Percentiles rank a stretch among this genome's conserved stretches.
phyloP scores from a whole-genome alignment of 208 protist species.

The Crithidia brevicula region DNA sequence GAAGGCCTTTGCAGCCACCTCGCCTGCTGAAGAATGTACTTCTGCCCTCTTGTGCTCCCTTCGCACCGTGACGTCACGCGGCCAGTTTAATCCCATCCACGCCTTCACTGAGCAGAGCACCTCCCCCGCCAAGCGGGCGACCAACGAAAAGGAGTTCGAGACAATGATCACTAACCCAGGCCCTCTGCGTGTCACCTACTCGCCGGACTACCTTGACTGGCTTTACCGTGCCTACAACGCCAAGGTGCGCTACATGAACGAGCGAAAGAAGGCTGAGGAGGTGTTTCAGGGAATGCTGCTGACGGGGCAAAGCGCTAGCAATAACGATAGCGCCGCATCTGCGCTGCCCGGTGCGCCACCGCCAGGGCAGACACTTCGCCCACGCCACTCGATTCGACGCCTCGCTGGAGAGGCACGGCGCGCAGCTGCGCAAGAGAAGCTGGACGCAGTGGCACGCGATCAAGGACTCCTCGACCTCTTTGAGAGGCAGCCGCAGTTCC shows the following conservation, averaged over 20 bases:
- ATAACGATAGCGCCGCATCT: slow-evolving; percentile 6
- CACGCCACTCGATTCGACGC: slow-evolving; percentile 63
- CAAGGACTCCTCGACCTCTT: slow-evolving; percentile 82
- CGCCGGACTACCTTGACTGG: slow-evolving; percentile 90
- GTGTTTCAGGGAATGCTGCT: slow-evolving; percentile 67
- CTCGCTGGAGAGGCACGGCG: slow-evolving; percentile 55
- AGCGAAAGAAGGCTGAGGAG: slow-evolving; percentile 56
- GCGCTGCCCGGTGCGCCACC: slow-evolving; percentile 43
- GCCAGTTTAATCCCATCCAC: slow-evolving; percentile 89
- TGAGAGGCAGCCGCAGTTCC: slow-evolving; percentile 88
- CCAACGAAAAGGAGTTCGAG: slow-evolving; percentile 66
- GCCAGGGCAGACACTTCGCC: slow-evolving; percentile 60
- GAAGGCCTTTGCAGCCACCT: background rate
- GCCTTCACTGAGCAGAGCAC: slow-evolving; percentile 60
- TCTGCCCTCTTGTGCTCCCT: background rate
- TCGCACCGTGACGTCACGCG: slow-evolving; percentile 65
- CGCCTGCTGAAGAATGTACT: background rate
- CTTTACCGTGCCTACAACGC: slow-evolving; percentile 76
- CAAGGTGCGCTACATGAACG: slow-evolving; percentile 59
- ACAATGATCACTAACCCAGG: slow-evolving; percentile 82
- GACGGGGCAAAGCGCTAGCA: slow-evolving; percentile 14
- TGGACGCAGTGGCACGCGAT: slow-evolving; percentile 53
- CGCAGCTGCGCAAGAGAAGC: slow-evolving; percentile 47
- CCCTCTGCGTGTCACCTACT: slow-evolving; percentile 79
- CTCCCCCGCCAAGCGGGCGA: slow-evolving; percentile 31